These are phyloP conservation scores for Starmerella cellae DNA, from an alignment of 805 yeast genomes.

Conservation along the genomic window DNA sequence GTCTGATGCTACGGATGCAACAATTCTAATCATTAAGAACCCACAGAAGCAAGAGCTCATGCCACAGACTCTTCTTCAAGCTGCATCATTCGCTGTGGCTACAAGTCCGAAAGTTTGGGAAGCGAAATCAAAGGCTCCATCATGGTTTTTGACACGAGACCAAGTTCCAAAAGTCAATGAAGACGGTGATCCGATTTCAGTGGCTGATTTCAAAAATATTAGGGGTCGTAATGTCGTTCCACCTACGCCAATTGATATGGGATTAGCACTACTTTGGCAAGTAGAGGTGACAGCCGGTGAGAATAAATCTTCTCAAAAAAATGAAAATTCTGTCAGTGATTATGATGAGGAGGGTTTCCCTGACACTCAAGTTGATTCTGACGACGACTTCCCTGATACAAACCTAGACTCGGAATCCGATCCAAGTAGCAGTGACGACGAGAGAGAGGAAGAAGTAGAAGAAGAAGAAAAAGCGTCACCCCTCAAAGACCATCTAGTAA, in stretches of 20 bases:
- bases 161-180: conserved; percentile 48
- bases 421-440: neutral
- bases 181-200: conserved; percentile 41
- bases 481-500: conserved; percentile 3
- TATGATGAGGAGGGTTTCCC: conserved; percentile 11
- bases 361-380: conserved; percentile 26
- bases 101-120: conserved; percentile 74
- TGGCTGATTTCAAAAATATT: conserved; percentile 48
- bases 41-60: conserved; percentile 55
- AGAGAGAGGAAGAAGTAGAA: conserved; percentile 13
- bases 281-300: conserved; percentile 42
- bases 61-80: conserved; percentile 78
- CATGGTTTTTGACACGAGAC: conserved; percentile 69
- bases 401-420: conserved; percentile 20
- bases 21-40: conserved; percentile 69
- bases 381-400: conserved; percentile 21
- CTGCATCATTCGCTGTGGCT: conserved; percentile 72
- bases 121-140: conserved; percentile 61
- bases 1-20: conserved; percentile 60
- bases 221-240: conserved; percentile 42
- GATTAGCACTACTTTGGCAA: conserved; percentile 69
- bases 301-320: conserved; percentile 14
- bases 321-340: conserved; percentile 4
- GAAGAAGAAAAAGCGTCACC: conserved; percentile 18
- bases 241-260: conserved; percentile 80